These are phyloP conservation scores for Anisodus tanguticus DNA, from an alignment of 257 asterid genomes.

Conservation along the genomic window DNA sequence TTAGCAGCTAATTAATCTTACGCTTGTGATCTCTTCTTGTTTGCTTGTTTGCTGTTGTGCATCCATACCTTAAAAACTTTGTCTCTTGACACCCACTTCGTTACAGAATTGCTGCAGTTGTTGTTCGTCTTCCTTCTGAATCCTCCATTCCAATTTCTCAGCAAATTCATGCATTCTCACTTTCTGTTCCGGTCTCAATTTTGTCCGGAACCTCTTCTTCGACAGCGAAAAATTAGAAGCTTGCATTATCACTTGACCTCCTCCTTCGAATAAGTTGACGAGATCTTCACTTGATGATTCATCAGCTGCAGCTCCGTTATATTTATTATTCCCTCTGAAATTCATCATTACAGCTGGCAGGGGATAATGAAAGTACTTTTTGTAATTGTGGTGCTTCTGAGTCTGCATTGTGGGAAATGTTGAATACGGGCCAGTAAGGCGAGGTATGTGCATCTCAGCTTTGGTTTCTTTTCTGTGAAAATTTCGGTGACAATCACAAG, in stretches of 20 bases:
- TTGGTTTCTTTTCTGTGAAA: slow-evolving; percentile 14
- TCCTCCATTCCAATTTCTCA: slow-evolving; percentile 53
- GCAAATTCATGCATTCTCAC: slow-evolving; percentile 53
- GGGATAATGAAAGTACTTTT: not conserved
- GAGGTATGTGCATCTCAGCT: not conserved
- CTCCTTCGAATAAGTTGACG: not conserved
- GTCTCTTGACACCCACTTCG: slow-evolving; percentile 49
- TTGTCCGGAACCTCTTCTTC: slow-evolving; percentile 53
- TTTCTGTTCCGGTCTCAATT: slow-evolving; percentile 54
- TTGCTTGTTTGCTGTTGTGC: slow-evolving; percentile 54
- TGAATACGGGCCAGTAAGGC: not conserved
- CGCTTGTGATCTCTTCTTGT: not conserved
- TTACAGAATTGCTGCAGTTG: slow-evolving; percentile 46
- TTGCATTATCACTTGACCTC: not conserved
- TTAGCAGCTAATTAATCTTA: not conserved
- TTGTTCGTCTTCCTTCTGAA: slow-evolving; percentile 57
- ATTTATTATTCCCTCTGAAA: not conserved
- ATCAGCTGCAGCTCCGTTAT: not conserved
- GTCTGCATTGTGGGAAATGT: not conserved
- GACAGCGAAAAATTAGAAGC: not conserved
- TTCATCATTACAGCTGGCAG: not conserved
- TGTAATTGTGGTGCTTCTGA: not conserved
- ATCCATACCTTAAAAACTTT: slow-evolving; percentile 57
- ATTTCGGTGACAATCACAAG: slow-evolving; percentile 13
- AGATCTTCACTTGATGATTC: slow-evolving; percentile 9